Base-by-base conservation (phyloP, 805 yeast genomes). In the Jamesozyma rosinii region DNA sequence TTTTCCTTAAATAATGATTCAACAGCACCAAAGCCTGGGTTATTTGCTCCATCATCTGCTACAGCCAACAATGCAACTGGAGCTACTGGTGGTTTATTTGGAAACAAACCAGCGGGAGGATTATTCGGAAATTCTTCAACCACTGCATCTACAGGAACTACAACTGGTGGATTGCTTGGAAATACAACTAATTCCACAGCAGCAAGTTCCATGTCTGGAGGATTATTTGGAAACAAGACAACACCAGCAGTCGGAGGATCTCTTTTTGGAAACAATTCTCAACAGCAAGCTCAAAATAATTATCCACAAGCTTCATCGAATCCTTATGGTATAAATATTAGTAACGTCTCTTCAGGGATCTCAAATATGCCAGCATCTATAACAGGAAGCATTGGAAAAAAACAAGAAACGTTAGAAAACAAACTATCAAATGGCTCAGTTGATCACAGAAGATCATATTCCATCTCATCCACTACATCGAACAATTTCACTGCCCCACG, bases 311-410 rank as follows among this genome's bases (percentile, higher is more conserved):
- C 35, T 19, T 18, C 35, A 8, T 38, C 48, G 14, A 57, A 55
- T 45, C 64, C 65, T 27, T 62, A 59, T 37, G 66, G 66, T 15
- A 42, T 59, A 2, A 59, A 67, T 21, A 57, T 65, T 31, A 46
- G 50, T 35, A 55, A 51, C 35, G 29, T 45, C 3, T 58, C 63
- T 29, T 49, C 53, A 37, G 46, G 58, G 26, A 53, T 66, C 31
- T 61, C 64, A 20, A 63, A 52, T 11, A 58, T 68, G 53, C 71
- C 72, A 17, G 62, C 63, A 41, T 59, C 71, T 13, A 55, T 67
- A 36, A 67, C 70, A 6, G 61, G 61, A 24, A 57, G 65, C 2
- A 40, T 57, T 2, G 53, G 48, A 30, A 43, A 50, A 2, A 45
- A 48, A 20, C 51, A 31, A n/a, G 36, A 14, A 11, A 19, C 33